Percentiles rank a stretch among this genome's conserved stretches.
Evolutionary conservation across 78 protist species (phyloP).

Genomic region (Dictyostelium firmibasis): DNA sequence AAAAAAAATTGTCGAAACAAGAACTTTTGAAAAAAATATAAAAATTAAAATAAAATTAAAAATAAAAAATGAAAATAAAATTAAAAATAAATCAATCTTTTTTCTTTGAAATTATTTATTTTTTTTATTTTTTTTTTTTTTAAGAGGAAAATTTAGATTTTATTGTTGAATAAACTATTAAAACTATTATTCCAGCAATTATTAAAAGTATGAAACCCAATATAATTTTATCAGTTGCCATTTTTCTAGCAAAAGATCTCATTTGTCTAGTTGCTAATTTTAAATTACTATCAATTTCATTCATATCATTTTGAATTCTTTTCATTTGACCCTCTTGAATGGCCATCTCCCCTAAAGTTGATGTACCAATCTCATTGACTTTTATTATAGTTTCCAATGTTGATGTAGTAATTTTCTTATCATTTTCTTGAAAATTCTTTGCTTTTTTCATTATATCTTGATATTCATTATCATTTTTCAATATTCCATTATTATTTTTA

Average conservation of each 20-base stretch:
- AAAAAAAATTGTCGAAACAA: no score
- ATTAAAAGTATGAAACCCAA: not conserved
- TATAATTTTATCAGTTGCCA: not conserved
- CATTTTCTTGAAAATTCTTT: slow-evolving; percentile 9
- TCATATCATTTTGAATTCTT: slow-evolving; percentile 33
- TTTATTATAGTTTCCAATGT: not conserved
- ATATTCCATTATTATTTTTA: not conserved
- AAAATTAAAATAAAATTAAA: no score
- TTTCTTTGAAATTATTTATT: no score
- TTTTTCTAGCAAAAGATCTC: slow-evolving; percentile 75
- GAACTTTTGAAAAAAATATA: no score
- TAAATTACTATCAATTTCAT: slow-evolving; percentile 77
- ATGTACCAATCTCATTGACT: not conserved
- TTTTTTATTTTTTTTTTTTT: not conserved
- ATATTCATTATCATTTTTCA: not conserved
- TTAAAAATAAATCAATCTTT: no score
- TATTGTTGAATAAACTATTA: not conserved
- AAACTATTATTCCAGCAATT: not conserved
- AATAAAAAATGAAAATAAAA: no score
- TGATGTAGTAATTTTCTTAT: not conserved
- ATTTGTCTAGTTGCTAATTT: slow-evolving; percentile 78
- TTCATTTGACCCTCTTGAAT: slow-evolving; percentile 29
- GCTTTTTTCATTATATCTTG: slow-evolving; percentile 19
- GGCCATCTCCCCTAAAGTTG: slow-evolving; percentile 15
- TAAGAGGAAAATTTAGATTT: no score